Conservation (phyloP, 2,329 filamentous ascomycete genomes). For the Colletotrichum higginsianum region DNA sequence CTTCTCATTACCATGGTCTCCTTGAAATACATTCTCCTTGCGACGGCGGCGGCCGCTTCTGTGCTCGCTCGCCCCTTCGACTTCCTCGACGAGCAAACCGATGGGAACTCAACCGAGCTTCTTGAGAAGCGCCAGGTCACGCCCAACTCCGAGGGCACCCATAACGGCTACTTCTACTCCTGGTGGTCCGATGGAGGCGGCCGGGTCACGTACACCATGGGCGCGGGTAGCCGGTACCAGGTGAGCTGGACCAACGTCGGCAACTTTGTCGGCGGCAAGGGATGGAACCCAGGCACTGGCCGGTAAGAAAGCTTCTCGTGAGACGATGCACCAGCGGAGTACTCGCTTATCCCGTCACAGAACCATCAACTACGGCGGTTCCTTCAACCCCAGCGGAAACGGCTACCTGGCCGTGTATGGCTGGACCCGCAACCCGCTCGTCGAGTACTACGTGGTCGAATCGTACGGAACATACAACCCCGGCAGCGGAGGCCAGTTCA, state of each 20-base stretch:
- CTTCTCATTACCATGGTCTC: constrained; percentile 10
- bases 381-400: constrained; percentile 49
- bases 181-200: constrained; percentile 61
- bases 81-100: constrained; percentile 5
- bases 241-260: constrained; percentile 61
- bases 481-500: constrained; percentile 51
- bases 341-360: background rate
- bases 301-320: constrained; percentile 44
- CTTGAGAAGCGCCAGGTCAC: constrained; percentile 40
- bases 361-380: constrained; percentile 48
- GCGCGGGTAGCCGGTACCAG: constrained; percentile 58
- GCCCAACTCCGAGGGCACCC: constrained; percentile 47
- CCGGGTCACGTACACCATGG: constrained; percentile 60
- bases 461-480: constrained; percentile 61
- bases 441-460: constrained; percentile 61
- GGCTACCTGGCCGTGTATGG: constrained; percentile 65
- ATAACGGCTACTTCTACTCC: constrained; percentile 61
- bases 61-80: constrained; percentile 22
- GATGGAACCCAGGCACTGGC: constrained; percentile 67
- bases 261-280: constrained; percentile 72
- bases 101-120: constrained; percentile 15
- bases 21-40: constrained; percentile 9
- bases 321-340: background rate
- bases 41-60: constrained; percentile 10
- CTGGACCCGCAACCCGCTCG: constrained; percentile 56